phyloP scores from a whole-genome alignment of 306 rosid genomes.

The Malus fusca region DNA sequence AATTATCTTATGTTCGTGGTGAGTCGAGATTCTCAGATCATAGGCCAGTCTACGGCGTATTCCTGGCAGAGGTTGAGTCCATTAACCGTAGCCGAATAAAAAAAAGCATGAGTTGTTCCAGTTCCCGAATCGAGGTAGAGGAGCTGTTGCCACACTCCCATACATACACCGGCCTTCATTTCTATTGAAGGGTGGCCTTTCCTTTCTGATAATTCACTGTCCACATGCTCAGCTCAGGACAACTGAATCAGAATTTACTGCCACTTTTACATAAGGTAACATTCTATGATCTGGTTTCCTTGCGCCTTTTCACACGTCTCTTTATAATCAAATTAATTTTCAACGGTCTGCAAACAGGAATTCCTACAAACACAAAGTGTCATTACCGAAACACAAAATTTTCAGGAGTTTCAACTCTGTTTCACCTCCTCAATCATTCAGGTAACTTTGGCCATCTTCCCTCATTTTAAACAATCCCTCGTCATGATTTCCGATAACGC shows the following conservation, averaged over 20 bases:
- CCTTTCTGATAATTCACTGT: slow-evolving; percentile 5
- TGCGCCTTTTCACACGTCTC: neutral
- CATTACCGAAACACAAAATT: neutral
- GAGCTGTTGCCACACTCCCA: slow-evolving; percentile 65
- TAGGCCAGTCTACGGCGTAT: slow-evolving; percentile 79
- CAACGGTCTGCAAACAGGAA: slow-evolving; percentile 2
- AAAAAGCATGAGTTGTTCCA: slow-evolving; percentile 76
- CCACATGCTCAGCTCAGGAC: slow-evolving; percentile 13
- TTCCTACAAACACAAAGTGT: slow-evolving; percentile 6
- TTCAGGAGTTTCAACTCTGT: neutral
- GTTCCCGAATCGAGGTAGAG: slow-evolving; percentile 87
- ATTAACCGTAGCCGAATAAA: slow-evolving; percentile 57
- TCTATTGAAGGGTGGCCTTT: slow-evolving; percentile 38
- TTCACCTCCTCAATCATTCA: neutral
- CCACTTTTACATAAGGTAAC: slow-evolving; percentile 8
- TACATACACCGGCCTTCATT: slow-evolving; percentile 46
- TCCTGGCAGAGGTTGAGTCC: slow-evolving; percentile 78
- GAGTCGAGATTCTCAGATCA: slow-evolving; percentile 97
- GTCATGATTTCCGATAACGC: neutral
- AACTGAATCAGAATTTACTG: slow-evolving; percentile 18
- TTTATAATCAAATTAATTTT: neutral
- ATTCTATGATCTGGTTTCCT: neutral
- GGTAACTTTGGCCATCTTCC: slow-evolving; percentile 15
- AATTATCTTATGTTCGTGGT: slow-evolving; percentile 85
- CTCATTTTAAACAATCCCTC: neutral